phyloP scores from a whole-genome alignment of 768 basidiomycete genomes.

The Auricularia heimuer region DNA sequence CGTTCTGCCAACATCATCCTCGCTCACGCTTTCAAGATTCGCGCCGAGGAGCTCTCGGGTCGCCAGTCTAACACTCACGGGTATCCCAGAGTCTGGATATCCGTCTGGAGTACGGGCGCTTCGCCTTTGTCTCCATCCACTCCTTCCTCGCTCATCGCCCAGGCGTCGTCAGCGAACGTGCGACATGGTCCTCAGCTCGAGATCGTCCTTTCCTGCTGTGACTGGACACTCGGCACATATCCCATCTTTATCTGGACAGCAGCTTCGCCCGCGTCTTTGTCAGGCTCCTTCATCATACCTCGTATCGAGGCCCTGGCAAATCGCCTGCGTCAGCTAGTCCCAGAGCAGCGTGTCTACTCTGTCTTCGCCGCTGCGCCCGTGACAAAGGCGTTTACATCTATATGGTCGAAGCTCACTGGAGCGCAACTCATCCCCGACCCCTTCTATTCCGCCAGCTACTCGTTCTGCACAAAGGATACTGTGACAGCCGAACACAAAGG shows the following conservation, averaged over 20 bases:
- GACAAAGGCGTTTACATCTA: constrained; percentile 32
- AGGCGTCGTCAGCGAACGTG: constrained; percentile 23
- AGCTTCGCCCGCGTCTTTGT: constrained; percentile 24
- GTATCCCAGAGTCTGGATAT: constrained; percentile 23
- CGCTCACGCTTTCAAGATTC: constrained; percentile 37
- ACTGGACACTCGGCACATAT: constrained; percentile 46
- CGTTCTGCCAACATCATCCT: constrained; percentile 44
- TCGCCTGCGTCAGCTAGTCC: constrained; percentile 27
- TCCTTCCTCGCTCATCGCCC: constrained; percentile 42
- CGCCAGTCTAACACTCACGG: constrained; percentile 28
- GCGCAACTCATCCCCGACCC: constrained; percentile 28
- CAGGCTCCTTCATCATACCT: constrained; percentile 24
- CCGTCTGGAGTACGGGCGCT: constrained; percentile 16
- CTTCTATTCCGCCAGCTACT: constrained; percentile 55
- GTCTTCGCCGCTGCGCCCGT: constrained; percentile 49
- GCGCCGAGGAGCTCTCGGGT: constrained; percentile 26
- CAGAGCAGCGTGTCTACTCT: constrained; percentile 45
- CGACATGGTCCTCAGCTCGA: constrained; percentile 27
- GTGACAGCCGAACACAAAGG: constrained; percentile 19
- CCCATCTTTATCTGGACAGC: constrained; percentile 55
- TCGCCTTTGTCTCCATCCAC: constrained; percentile 11
- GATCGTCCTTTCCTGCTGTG: constrained; percentile 51
- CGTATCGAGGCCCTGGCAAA: constrained; percentile 35
- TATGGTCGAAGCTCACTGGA: constrained; percentile 41
- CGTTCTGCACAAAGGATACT: constrained; percentile 41